These are phyloP conservation scores for Moesziomyces aphidis DNA, from an alignment of 1,284 basidiomycete genomes.

Conservation along the genomic window DNA sequence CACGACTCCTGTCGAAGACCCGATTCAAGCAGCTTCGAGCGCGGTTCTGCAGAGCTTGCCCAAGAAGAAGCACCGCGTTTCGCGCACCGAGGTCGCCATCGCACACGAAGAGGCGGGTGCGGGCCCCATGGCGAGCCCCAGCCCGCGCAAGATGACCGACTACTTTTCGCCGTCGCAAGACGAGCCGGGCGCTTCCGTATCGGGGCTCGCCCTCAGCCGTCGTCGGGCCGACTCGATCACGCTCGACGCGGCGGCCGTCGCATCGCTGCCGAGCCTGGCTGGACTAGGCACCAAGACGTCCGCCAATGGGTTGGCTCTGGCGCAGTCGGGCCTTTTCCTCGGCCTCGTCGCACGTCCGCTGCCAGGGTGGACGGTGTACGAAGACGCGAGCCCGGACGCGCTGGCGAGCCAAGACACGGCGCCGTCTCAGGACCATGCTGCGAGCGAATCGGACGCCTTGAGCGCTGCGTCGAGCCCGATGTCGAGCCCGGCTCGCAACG, in stretches of 20 bases:
- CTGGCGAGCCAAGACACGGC: conserved; percentile 21
- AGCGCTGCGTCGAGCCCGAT: conserved; percentile 5
- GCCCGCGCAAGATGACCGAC: conserved; percentile 39
- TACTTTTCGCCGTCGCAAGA: conserved; percentile 19
- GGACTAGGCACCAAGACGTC: conserved; percentile 8
- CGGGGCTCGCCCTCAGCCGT: background rate
- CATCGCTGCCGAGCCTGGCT: conserved; percentile 13
- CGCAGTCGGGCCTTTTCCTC: conserved; percentile 35
- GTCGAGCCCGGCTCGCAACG: background rate
- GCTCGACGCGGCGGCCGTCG: conserved; percentile 4
- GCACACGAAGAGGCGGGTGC: conserved; percentile 50
- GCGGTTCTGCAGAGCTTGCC: conserved; percentile 32
- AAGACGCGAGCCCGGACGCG: conserved; percentile 7
- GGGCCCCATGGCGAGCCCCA: conserved; percentile 38
- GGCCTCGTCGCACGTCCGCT: conserved; percentile 34
- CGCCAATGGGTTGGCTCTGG: conserved; percentile 14
- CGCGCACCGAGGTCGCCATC: conserved; percentile 40
- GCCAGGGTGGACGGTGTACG: conserved; percentile 35
- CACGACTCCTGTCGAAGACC: conserved; percentile 20
- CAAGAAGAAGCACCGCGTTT: conserved; percentile 49
- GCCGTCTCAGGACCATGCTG: conserved; percentile 31
- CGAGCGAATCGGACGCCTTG: background rate
- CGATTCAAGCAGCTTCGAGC: conserved; percentile 1
- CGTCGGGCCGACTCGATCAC: conserved; percentile 29
- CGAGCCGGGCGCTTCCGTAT: background rate